These are phyloP conservation scores for Mycena metata DNA, from an alignment of 768 basidiomycete species.

Conservation along the genomic window DNA sequence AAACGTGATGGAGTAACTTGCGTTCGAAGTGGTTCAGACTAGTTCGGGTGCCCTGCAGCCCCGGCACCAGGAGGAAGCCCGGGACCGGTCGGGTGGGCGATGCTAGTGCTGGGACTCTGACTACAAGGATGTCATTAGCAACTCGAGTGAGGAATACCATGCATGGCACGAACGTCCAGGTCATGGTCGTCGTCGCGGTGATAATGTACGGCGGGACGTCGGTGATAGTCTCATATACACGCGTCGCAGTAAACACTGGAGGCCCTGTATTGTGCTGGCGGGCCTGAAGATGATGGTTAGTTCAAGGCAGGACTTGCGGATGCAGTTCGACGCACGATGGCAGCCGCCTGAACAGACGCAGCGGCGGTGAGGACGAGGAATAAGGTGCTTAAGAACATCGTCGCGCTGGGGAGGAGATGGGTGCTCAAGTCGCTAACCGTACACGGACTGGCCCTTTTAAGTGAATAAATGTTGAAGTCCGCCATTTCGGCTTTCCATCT, in stretches of 20 bases:
- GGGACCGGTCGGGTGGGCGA: constrained; percentile 19
- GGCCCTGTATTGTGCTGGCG: background rate
- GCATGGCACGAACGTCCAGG: constrained; percentile 21
- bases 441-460: constrained; percentile 1
- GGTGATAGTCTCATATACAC: constrained; percentile 17
- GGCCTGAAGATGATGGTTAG: background rate
- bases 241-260: constrained; percentile 29
- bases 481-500: too few relatives aligned
- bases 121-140: background rate
- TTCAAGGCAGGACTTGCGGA: background rate
- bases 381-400: constrained; percentile 22
- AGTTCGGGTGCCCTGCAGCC: too few relatives aligned
- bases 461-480: background rate
- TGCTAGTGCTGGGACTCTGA: constrained; percentile 20
- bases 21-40: too few relatives aligned
- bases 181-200: constrained; percentile 19
- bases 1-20: too few relatives aligned
- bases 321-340: constrained; percentile 1
- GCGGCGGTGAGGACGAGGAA: constrained; percentile 14
- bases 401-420: background rate
- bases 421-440: background rate
- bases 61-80: background rate
- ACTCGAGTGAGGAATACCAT: background rate
- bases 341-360: constrained; percentile 20
- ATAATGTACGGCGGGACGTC: constrained; percentile 25